Evolutionary conservation across 2,329 filamentous ascomycete species (phyloP), one percentile per base, ranked within the genome.

Genomic region (Apiospora phragmitis): DNA sequence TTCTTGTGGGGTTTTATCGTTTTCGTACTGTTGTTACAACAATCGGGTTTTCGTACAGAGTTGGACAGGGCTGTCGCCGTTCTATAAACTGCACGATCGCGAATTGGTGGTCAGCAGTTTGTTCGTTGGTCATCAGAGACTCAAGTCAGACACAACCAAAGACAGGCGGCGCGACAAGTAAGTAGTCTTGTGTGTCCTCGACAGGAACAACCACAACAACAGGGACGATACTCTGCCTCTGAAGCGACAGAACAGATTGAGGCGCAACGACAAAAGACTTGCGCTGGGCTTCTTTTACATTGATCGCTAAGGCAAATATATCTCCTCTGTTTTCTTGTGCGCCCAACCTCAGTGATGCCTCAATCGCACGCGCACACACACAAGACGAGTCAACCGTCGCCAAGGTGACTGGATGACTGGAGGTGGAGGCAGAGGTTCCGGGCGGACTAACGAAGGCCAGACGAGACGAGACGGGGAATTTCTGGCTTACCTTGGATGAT

Each of bases 1-100:
- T 79, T 89, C 82, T 62, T 62, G 55, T 62, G 18, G 49, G 55
- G 78, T 87, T 86, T 79, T 88, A 47, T 86, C 8, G 72, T 75
- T 70, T 67, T 70, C 62, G 29, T 26, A 69, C 70, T 77, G 78
- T 79, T 80, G 76, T 78, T 80, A 82, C 80, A 80, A 81, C 74
- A 75, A 75, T 67, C 65, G 67, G 67, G 35, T 55, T 32, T 80
- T 85, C 79, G 80, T 84, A 85, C 83, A 84, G 76, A 77, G 76
- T 77, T 76, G 49, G 77, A 77, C 77, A 74, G 78, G 79, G 77
- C 26, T 67, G 75, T 72, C 75, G 73, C 73, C 77, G 74, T 75
- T 83, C 79, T 83, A 81, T 82, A 81, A 79, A 80, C 77, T 76
- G 73, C 75, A 74, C 68, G 26, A 71, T 76, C 73, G 69, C 71